phyloP scores from a whole-genome alignment of 176 grass and related monocot genomes.

The Triticum turgidum region DNA sequence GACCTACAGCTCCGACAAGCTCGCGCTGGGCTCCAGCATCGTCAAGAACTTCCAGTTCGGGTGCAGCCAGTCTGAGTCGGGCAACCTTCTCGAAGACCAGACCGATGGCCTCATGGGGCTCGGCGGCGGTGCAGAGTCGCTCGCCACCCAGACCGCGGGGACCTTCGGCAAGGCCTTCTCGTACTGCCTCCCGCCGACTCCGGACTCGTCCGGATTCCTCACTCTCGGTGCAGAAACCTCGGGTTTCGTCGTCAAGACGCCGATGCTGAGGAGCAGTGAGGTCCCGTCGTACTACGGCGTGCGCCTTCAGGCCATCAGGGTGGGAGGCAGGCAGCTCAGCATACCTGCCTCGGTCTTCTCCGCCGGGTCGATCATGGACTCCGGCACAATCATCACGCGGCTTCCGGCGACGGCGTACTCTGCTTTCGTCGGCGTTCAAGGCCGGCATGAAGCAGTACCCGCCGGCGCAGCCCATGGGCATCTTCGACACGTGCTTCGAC shows the following conservation, averaged over 20 bases:
- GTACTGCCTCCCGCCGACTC: constrained; percentile 56
- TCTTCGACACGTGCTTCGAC: constrained; percentile 61
- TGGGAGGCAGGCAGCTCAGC: constrained; percentile 38
- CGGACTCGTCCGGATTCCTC: constrained; percentile 40
- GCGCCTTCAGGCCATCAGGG: constrained; percentile 40
- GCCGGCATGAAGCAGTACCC: constrained; percentile 40
- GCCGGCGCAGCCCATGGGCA: not conserved
- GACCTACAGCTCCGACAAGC: constrained; percentile 48
- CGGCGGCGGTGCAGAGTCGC: too few species aligned
- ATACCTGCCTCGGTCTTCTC: constrained; percentile 41
- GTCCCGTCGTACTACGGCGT: constrained; percentile 57
- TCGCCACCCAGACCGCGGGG: constrained; percentile 7
- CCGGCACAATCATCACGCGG: constrained; percentile 56
- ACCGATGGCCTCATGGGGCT: too few species aligned
- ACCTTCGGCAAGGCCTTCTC: constrained; percentile 42
- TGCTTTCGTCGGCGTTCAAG: constrained; percentile 53
- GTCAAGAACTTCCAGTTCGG: constrained; percentile 45
- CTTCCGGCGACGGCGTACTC: constrained; percentile 52
- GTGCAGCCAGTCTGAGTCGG: constrained; percentile 33
- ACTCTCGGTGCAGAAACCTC: constrained; percentile 33
- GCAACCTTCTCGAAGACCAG: too few species aligned
- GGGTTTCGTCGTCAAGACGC: constrained; percentile 31
- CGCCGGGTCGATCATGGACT: constrained; percentile 48
- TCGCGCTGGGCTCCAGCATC: constrained; percentile 25
- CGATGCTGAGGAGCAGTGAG: constrained; percentile 26